Evolutionary conservation across 305 asterid species (phyloP), one percentile per base, ranked within the genome.

Genomic region (Fraxinus ornus): DNA sequence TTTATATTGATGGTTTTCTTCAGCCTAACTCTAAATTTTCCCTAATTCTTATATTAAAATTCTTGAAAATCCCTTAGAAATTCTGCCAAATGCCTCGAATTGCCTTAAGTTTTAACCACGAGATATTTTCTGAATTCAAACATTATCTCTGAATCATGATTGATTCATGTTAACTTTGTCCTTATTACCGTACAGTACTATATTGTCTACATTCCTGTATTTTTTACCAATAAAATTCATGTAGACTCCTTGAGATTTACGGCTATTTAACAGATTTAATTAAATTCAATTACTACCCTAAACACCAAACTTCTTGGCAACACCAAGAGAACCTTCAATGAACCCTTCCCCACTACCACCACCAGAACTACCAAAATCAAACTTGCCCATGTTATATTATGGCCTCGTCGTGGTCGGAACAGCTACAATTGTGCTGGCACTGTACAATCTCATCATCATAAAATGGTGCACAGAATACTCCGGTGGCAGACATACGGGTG

Each of bases 351-450:
- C 36, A 33, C 36, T 26, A 0, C 86, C 89, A 7, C 60, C 86
- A 3, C 83, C 89, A 1, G 21, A 88, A 1, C 60, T 79, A 10
- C 24, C 85, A 33, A 84, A 71, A 75, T 84, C 91, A 7, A 83
- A 80, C 88, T 49, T 90, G 41, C 80, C 84, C 13, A 81, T 90
- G 92, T 79, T 92, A 7, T 94, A 94, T 89, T 94, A 92, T 74
- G 91, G 94, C 79, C 83, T 94, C 21, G 86, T 88, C 21, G 91
- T 91, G 19, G 78, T 92, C 4, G 97, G 91, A 17, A 88, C 91
- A 1, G 92, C 93, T 1, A 85, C 83, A 1, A 1, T 90, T 24
- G 52, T 94, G 26, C 90, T 94, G 10, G 88, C 79, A 1, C 78
- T 92, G 32, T 94, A 91, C 88, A 89, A 94, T 39, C 75, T 93